Base-by-base conservation (phyloP, 345 rosid species). In the Eucalyptus fibrosa region DNA sequence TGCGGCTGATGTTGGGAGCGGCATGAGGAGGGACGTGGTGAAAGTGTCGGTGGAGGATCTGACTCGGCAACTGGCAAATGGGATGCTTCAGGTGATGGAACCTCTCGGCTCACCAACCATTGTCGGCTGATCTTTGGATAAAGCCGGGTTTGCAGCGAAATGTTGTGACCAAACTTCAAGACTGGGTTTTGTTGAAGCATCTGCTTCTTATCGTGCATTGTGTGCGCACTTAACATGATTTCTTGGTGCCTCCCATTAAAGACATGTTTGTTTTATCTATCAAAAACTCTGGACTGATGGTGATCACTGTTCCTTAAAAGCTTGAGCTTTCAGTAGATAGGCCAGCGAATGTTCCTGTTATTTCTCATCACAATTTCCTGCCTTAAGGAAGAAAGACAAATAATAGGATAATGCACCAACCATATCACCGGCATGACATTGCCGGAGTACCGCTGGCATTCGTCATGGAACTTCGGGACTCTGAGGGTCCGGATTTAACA, bases 21-120 rank as follows among this genome's bases (percentile, higher is more conserved):
- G 99, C 87, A 92, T 92, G 96, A 95, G 99, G 91, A 96, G 90
- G 87, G 98, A 96, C 28, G 98, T 94, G 21, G 92, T 93, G 80
- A 97, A 97, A 93, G 93, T 97, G 8, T 91, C 93, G 1, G 97
- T 92, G 87, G 99, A 97, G 91, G 98, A 97, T 50, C 93, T 97
- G 44, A 95, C 98, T 5, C 92, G 91, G 67, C 93, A 97, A 92
- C 91, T 95, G 12, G 95, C 97, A 8, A 87, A 92, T 12, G 98
- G 98, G 34, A 86, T 93, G 89, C 92, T 97, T 9, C 95, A 90
- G 92, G 97, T 95, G 45, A 87, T 91, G 55, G 97, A 95, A 49
- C 95, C 91, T 45, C 80, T 87, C 30, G 37, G 37, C 23, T n/a
- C 18, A 6, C 80, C 87, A 1, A 12, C 85, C n/a, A 32, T 51